phyloP scores from a whole-genome alignment of 1,284 basidiomycete genomes.

The Ceratobasidium sp. region DNA sequence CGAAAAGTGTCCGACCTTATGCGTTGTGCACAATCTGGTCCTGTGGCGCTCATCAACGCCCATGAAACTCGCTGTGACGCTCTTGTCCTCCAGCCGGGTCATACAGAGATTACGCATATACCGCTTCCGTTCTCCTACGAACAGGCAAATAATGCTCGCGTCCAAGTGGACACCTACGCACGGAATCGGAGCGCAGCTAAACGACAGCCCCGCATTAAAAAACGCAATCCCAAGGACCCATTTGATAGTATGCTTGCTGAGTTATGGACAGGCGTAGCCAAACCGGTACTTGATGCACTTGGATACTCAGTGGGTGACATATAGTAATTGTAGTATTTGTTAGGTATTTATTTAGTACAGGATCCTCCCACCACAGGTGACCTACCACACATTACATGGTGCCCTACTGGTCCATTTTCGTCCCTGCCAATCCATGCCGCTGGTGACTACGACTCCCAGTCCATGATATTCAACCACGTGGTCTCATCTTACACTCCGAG shows the following conservation, averaged over 20 bases:
- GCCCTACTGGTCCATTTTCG: constrained; percentile 6
- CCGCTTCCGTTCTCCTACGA: not conserved
- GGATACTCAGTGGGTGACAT: not conserved
- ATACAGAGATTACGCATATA: not conserved
- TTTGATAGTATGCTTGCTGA: not conserved
- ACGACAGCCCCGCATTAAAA: not conserved
- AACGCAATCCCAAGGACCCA: too few species aligned
- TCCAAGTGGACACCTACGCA: not conserved
- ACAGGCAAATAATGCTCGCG: not conserved
- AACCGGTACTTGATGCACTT: constrained; percentile 11
- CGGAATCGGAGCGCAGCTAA: not conserved
- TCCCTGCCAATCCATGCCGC: constrained; percentile 28
- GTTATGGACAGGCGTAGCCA: constrained; percentile 19
- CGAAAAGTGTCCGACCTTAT: not conserved
- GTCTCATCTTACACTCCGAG: constrained; percentile 28
- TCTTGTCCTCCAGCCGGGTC: not conserved
- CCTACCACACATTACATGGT: constrained; percentile 33
- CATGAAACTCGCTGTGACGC: constrained; percentile 37
- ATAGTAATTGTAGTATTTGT: not conserved
- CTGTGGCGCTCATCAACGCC: constrained; percentile 10
- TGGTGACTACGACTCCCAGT: not conserved
- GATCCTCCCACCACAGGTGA: not conserved
- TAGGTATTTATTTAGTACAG: constrained; percentile 10
- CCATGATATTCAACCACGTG: constrained; percentile 20
- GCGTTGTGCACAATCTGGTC: not conserved